Base-by-base conservation (phyloP, 306 rosid genomes). In the Hippophae gyantsensis region DNA sequence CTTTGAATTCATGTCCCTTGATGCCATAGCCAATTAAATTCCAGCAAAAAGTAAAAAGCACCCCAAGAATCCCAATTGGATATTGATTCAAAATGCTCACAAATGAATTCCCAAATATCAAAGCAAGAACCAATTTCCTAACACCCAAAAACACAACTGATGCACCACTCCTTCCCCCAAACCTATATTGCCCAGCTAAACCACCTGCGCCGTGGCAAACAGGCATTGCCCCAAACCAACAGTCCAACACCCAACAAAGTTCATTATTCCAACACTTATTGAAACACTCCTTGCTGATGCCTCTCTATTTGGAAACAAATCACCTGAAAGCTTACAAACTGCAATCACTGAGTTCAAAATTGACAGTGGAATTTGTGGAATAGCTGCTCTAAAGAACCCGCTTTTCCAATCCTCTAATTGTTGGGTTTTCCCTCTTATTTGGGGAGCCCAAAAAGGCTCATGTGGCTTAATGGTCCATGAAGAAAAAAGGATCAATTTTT, bases 141-240 rank as follows among this genome's bases (percentile, higher is more conserved):
- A 80, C 13, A 18, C 94, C 96, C 43, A 87, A 69, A 44, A 80
- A 82, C 50, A 84, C 84, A 43, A 87, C 87, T 7, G 95, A 82
- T 10, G 87, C 81, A 0, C 95, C 95, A 27, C 92, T 81, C 66
- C 95, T 73, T 2, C 93, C 96, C 1, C 96, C 96, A 61, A 87
- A 87, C 23, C 93, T 69, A 56, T 87, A 87, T 43, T 84, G 96
- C 6, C 96, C 96, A 0, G 96, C 96, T 3, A 87, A 76, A 10
- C 96, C 96, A 0, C 96, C 96, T 0, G 96, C 96, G 5, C 93
- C 93, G 48, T 87, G 96, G 63, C 96, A 87, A 14, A 86, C 86
- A 8, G 96, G 93, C 93, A 87, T 82, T 27, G 96, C 93, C 14
- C 96, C 96, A 62, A 87, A 84, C 95, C 96, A 87, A n/a, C n/a